Evolutionary conservation across 2,329 filamentous ascomycete genomes (phyloP).

Genomic region (Moelleriella libera): DNA sequence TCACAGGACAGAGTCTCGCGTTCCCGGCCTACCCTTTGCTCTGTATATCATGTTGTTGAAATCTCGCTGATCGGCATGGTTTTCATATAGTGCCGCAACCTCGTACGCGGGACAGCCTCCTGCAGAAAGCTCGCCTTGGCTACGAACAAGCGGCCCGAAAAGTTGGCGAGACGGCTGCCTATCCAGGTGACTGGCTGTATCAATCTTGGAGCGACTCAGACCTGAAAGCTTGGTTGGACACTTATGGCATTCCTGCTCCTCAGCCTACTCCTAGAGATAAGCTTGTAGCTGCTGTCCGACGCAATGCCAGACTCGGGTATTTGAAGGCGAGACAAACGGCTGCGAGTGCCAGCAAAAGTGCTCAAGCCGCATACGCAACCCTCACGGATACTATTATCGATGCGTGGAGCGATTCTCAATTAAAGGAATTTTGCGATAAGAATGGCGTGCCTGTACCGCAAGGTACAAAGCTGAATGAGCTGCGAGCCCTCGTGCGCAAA

Average conservation of each 20-base stretch:
- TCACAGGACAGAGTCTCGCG: not conserved
- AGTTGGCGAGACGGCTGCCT: conserved; percentile 61
- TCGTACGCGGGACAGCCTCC: conserved; percentile 67
- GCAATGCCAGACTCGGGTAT: conserved; percentile 72
- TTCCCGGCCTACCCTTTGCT: too few species aligned
- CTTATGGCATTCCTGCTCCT: conserved; percentile 71
- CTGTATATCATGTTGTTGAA: too few species aligned
- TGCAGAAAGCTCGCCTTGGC: conserved; percentile 64
- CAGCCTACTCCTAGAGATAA: conserved; percentile 77
- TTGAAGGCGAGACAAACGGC: conserved; percentile 49
- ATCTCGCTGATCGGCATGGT: too few species aligned
- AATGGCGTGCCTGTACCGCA: conserved; percentile 79
- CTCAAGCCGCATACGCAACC: conserved; percentile 55
- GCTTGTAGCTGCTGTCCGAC: conserved; percentile 76
- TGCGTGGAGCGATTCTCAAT: conserved; percentile 73
- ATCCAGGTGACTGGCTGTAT: conserved; percentile 93
- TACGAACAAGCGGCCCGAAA: conserved; percentile 69
- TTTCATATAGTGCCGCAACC: conserved; percentile 57
- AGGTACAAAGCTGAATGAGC: conserved; percentile 79
- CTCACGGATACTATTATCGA: conserved; percentile 76
- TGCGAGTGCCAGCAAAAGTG: conserved; percentile 47
- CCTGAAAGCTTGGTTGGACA: conserved; percentile 85
- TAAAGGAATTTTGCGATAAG: conserved; percentile 90
- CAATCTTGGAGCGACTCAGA: conserved; percentile 85
- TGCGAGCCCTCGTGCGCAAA: conserved; percentile 80